phyloP scores from a whole-genome alignment of 805 yeast species.

The Starmera quercuum region DNA sequence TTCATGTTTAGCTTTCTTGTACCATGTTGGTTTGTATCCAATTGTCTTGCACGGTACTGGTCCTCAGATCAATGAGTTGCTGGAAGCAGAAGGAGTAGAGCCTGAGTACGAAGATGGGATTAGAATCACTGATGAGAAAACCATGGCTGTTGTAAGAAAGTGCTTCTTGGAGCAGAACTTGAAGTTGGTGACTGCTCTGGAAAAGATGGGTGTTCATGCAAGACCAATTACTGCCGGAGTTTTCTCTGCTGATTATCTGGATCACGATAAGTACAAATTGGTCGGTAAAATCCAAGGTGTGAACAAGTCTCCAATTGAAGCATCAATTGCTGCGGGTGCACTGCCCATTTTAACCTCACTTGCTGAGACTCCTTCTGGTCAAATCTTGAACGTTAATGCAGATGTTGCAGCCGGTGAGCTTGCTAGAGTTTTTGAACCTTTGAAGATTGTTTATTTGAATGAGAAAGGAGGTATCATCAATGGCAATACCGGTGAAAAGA shows the following conservation, averaged over 20 bases:
- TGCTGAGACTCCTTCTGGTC: constrained; percentile 96
- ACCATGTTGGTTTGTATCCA: constrained; percentile 96
- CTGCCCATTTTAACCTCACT: constrained; percentile 92
- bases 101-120: constrained; percentile 96
- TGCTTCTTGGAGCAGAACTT: constrained; percentile 95
- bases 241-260: constrained; percentile 86
- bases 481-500: constrained; percentile 85
- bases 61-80: constrained; percentile 92
- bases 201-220: constrained; percentile 94
- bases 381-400: constrained; percentile 93
- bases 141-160: constrained; percentile 93
- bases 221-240: constrained; percentile 99
- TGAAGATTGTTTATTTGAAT: constrained; percentile 90
- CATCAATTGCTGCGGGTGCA: constrained; percentile 93
- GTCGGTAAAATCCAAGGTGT: constrained; percentile 89
- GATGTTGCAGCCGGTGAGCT: constrained; percentile 99
- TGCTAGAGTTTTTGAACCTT: constrained; percentile 94
- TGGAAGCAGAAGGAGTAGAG: constrained; percentile 90
- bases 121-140: constrained; percentile 87
- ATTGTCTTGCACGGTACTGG: constrained; percentile 98
- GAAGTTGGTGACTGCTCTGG: constrained; percentile 90
- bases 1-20: constrained; percentile 88
- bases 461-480: constrained; percentile 97
- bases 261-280: constrained; percentile 81
- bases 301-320: constrained; percentile 84